phyloP scores from a whole-genome alignment of 2,329 filamentous ascomycete species.

The Aureobasidium sp. region DNA sequence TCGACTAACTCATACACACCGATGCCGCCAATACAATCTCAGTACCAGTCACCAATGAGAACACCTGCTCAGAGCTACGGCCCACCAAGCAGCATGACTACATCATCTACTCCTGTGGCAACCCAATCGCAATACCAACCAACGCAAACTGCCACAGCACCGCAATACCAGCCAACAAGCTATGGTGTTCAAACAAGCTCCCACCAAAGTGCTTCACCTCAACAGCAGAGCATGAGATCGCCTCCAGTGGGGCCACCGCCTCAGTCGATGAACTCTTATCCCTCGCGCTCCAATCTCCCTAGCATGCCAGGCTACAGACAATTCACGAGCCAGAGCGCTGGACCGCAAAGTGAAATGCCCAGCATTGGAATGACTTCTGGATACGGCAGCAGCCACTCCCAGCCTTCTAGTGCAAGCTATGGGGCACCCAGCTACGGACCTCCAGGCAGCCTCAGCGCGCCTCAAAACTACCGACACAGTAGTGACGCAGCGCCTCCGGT shows the following conservation, averaged over 20 bases:
- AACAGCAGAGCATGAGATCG: constrained; percentile 11
- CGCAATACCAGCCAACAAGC: constrained; percentile 11
- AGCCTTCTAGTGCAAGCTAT: neutral
- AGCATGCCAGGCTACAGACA: constrained; percentile 9
- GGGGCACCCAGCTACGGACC: neutral
- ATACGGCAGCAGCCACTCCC: constrained; percentile 4
- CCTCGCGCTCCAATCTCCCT: neutral
- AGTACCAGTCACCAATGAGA: constrained; percentile 12
- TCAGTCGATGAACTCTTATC: neutral
- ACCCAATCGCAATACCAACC: constrained; percentile 8
- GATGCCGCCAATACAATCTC: constrained; percentile 10
- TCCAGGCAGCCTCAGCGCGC: neutral
- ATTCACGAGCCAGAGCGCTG: neutral
- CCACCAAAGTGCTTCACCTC: constrained; percentile 11
- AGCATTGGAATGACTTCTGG: constrained; percentile 10
- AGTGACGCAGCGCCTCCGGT: neutral
- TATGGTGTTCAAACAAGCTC: constrained; percentile 1
- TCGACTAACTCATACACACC: constrained; percentile 13
- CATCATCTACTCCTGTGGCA: constrained; percentile 6
- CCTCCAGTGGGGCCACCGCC: neutral
- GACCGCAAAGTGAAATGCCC: constrained; percentile 3
- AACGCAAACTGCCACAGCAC: constrained; percentile 2
- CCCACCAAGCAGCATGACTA: constrained; percentile 1
- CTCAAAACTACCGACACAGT: constrained; percentile 5
- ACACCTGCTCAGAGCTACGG: constrained; percentile 9